phyloP scores from a whole-genome alignment of 2,329 filamentous ascomycete species.

The Alternaria brassicae region DNA sequence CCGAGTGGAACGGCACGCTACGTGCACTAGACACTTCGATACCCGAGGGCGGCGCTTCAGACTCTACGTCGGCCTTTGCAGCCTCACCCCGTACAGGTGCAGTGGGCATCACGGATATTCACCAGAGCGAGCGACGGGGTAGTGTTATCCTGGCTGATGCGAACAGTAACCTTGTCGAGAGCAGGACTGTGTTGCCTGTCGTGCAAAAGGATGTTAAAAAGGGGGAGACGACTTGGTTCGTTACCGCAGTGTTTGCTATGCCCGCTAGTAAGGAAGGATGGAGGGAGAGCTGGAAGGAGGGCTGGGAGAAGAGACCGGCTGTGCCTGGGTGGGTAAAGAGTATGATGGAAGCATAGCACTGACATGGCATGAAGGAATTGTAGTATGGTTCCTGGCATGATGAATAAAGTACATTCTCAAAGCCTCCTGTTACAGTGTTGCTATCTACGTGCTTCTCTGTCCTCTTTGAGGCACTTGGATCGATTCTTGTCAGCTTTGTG shows the following conservation, averaged over 20 bases:
- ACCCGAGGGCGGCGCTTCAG: constrained; percentile 50
- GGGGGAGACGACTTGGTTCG: constrained; percentile 69
- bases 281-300: constrained; percentile 49
- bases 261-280: constrained; percentile 63
- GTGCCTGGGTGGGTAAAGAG: constrained; percentile 67
- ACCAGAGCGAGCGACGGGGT: constrained; percentile 58
- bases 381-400: too few species aligned
- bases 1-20: constrained; percentile 27
- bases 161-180: constrained; percentile 78
- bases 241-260: constrained; percentile 74
- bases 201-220: constrained; percentile 67
- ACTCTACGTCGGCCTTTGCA: constrained; percentile 50
- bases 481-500: background rate
- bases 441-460: background rate
- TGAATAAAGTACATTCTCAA: background rate
- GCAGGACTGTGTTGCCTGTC: constrained; percentile 74
- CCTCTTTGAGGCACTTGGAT: background rate
- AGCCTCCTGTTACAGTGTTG: background rate
- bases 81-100: constrained; percentile 59
- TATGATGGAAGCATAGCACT: constrained; percentile 55
- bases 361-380: background rate
- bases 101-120: constrained; percentile 59
- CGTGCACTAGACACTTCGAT: constrained; percentile 44
- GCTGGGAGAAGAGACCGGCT: constrained; percentile 66
- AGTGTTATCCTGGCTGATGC: constrained; percentile 77